phyloP scores from a whole-genome alignment of 106 monocot genomes.

The Dioscorea alata region DNA sequence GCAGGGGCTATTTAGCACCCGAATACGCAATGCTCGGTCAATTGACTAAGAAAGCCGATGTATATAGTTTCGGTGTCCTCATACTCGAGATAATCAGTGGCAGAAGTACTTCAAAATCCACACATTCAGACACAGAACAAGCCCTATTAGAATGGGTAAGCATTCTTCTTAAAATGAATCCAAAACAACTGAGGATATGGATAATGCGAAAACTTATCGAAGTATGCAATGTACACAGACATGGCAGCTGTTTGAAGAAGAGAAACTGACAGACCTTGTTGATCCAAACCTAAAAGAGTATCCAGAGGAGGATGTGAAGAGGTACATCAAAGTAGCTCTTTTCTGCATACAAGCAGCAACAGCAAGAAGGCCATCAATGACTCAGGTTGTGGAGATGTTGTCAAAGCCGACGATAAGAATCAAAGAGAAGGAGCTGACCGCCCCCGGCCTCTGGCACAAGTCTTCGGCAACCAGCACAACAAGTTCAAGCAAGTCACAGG shows the following conservation, averaged over 20 bases:
- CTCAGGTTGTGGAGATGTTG: constrained; percentile 54
- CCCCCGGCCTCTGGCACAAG: constrained; percentile 16
- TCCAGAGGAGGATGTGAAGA: constrained; percentile 3
- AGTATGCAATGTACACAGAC: constrained; percentile 27
- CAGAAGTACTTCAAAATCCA: constrained; percentile 44
- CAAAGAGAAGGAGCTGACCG: constrained; percentile 39
- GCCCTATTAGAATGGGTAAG: constrained; percentile 66
- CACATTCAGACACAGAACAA: constrained; percentile 26
- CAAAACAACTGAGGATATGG: not conserved
- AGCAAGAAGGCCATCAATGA: constrained; percentile 40
- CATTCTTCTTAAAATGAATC: not conserved
- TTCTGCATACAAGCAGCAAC: constrained; percentile 26
- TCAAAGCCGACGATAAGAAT: constrained; percentile 30
- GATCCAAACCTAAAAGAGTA: constrained; percentile 36
- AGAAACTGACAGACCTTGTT: constrained; percentile 36
- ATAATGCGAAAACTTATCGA: not conserved
- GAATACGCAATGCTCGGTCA: constrained; percentile 80
- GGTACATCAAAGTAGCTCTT: constrained; percentile 8
- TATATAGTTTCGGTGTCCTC: constrained; percentile 83
- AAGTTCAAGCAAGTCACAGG: not conserved
- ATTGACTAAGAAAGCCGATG: constrained; percentile 79
- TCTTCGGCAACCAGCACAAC: too few relatives aligned
- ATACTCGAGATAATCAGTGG: constrained; percentile 70
- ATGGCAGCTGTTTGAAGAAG: constrained; percentile 65
- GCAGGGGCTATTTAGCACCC: constrained; percentile 79